Evolutionary conservation across 768 basidiomycete species (phyloP).

Genomic region (Serpula lacrymans): DNA sequence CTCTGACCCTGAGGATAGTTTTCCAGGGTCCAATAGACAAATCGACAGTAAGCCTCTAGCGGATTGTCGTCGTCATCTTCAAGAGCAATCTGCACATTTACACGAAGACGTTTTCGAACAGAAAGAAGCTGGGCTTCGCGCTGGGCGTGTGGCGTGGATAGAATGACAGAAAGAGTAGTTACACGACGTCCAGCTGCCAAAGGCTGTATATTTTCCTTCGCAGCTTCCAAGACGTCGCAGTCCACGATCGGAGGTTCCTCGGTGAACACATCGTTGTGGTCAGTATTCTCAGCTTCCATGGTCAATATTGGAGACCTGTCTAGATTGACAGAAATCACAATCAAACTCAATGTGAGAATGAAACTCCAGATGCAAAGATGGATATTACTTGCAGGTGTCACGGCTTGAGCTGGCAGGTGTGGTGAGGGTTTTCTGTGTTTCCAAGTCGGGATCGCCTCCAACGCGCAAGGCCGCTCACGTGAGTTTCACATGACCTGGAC

Average conservation of each 20-base stretch:
- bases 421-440: neutral
- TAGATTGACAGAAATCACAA: neutral
- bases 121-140: constrained; percentile 67
- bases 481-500: neutral
- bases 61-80: constrained; percentile 76
- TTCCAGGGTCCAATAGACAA: constrained; percentile 91
- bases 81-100: constrained; percentile 71
- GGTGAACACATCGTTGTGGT: constrained; percentile 43
- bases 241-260: constrained; percentile 57
- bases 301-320: neutral
- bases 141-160: constrained; percentile 74
- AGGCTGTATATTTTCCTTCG: constrained; percentile 86
- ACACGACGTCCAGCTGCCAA: constrained; percentile 76
- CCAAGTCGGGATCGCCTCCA: neutral
- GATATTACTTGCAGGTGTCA: too few relatives aligned
- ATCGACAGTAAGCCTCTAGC: constrained; percentile 79
- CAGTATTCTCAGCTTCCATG: constrained; percentile 17
- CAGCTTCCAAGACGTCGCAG: constrained; percentile 76
- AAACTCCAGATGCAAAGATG: too few relatives aligned
- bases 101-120: constrained; percentile 61
- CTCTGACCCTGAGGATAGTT: constrained; percentile 93
- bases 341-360: too few relatives aligned
- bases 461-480: neutral
- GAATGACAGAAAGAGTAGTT: constrained; percentile 68
- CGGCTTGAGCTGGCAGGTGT: too few relatives aligned